Conservation (phyloP, 2,329 filamentous ascomycete species). For the Colletotrichum cuscutae region DNA sequence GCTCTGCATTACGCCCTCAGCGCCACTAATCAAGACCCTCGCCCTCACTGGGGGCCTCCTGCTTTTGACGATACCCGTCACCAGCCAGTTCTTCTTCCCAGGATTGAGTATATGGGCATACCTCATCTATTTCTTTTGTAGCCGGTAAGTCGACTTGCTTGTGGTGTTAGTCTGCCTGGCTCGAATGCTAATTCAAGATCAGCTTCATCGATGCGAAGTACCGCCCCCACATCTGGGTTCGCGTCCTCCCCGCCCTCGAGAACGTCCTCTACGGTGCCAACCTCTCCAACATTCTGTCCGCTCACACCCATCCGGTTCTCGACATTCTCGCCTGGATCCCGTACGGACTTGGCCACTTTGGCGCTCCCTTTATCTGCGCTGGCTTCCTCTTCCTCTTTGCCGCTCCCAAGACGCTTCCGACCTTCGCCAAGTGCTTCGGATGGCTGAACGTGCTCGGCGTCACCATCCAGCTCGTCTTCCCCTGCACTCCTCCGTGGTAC, state of each 20-base stretch:
- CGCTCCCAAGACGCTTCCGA: constrained; percentile 84
- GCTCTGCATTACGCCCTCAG: constrained; percentile 83
- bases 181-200: constrained; percentile 24
- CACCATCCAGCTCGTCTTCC: constrained; percentile 87
- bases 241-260: constrained; percentile 91
- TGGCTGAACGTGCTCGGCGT: constrained; percentile 93
- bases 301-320: constrained; percentile 84
- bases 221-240: constrained; percentile 94
- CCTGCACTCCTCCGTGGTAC: constrained; percentile 96
- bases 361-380: constrained; percentile 82
- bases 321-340: constrained; percentile 94
- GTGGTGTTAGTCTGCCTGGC: background rate
- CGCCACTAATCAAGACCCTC: constrained; percentile 80
- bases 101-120: constrained; percentile 87
- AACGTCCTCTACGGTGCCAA: constrained; percentile 97
- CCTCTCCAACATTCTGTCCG: constrained; percentile 93
- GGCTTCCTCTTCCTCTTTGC: constrained; percentile 87
- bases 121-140: constrained; percentile 91
- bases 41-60: constrained; percentile 74
- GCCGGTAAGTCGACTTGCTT: constrained; percentile 73
- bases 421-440: constrained; percentile 88
- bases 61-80: constrained; percentile 83
- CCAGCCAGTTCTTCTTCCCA: constrained; percentile 90
- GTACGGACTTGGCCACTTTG: constrained; percentile 92
- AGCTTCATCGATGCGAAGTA: constrained; percentile 92